Percentiles rank a stretch among this genome's conserved stretches.
phyloP scores from a whole-genome alignment of 192 early-diverging fungal species.

The Thoreauomyces humboldtii region DNA sequence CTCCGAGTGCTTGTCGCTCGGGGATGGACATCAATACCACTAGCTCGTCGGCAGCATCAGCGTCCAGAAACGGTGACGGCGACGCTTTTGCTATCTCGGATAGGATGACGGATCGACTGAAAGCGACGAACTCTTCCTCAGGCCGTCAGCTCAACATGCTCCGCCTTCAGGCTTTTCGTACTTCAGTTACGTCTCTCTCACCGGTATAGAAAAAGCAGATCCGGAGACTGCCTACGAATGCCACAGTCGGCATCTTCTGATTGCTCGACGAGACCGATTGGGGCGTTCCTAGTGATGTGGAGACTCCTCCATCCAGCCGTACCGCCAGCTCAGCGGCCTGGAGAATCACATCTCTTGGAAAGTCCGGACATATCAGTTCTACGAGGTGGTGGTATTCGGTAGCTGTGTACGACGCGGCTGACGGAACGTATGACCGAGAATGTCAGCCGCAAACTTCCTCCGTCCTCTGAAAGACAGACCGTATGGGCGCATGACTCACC shows the following conservation, averaged over 20 bases:
- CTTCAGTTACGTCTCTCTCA: too few species aligned
- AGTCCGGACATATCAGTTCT: conserved; percentile 35
- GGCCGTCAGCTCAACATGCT: too few species aligned
- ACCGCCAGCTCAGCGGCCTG: conserved; percentile 12
- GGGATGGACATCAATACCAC: too few species aligned
- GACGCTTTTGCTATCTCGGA: too few species aligned
- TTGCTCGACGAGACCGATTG: neutral
- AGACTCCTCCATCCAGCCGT: neutral
- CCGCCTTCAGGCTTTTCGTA: too few species aligned
- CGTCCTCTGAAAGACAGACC: neutral
- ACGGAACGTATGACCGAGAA: neutral
- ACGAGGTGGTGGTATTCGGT: conserved; percentile 28
- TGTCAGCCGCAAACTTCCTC: neutral
- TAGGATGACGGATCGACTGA: too few species aligned
- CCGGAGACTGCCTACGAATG: neutral
- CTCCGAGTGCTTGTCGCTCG: too few species aligned
- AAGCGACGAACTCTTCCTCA: too few species aligned
- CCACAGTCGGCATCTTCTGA: neutral
- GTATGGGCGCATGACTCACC: neutral
- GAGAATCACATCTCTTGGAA: conserved; percentile 16
- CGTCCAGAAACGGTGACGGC: too few species aligned
- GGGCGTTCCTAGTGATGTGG: neutral
- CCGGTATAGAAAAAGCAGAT: conserved; percentile 3
- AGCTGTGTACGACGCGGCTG: conserved; percentile 8
- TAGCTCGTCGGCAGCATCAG: too few species aligned